phyloP scores from a whole-genome alignment of 1,139 yeast genomes.

The Maudiozyma humilis region DNA sequence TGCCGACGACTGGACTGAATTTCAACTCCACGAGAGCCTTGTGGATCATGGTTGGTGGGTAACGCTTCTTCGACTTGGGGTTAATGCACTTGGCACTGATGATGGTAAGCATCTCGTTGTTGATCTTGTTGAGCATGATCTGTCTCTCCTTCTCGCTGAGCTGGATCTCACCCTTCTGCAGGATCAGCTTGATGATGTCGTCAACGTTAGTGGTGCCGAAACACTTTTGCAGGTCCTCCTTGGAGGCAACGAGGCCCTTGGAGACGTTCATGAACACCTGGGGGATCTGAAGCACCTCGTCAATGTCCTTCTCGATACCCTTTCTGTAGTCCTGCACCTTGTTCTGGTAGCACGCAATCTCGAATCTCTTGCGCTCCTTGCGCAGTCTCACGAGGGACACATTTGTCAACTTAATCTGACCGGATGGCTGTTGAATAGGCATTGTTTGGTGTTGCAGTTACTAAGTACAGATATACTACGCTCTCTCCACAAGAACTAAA shows the following conservation, averaged over 20 bases:
- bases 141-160: conserved; percentile 88
- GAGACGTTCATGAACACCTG: conserved; percentile 89
- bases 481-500: too few relatives aligned
- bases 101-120: conserved; percentile 73
- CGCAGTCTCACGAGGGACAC: conserved; percentile 88
- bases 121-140: conserved; percentile 64
- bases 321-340: conserved; percentile 93
- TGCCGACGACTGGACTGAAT: conserved; percentile 70
- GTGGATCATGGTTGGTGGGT: conserved; percentile 89
- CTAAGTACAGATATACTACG: too few relatives aligned
- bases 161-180: conserved; percentile 88
- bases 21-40: conserved; percentile 76
- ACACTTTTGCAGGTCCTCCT: conserved; percentile 66
- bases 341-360: conserved; percentile 92
- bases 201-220: conserved; percentile 75
- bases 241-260: conserved; percentile 88
- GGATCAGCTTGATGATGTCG: conserved; percentile 65
- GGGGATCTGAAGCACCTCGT: conserved; percentile 93
- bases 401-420: conserved; percentile 83
- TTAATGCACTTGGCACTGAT: conserved; percentile 88
- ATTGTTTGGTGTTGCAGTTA: conserved; percentile 7
- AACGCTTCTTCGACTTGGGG: conserved; percentile 81
- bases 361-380: conserved; percentile 84
- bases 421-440: conserved; percentile 72
- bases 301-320: conserved; percentile 82